These are phyloP conservation scores for Tetrapisispora pingtungensis DNA, from an alignment of 805 yeast species.

Conservation along the genomic window DNA sequence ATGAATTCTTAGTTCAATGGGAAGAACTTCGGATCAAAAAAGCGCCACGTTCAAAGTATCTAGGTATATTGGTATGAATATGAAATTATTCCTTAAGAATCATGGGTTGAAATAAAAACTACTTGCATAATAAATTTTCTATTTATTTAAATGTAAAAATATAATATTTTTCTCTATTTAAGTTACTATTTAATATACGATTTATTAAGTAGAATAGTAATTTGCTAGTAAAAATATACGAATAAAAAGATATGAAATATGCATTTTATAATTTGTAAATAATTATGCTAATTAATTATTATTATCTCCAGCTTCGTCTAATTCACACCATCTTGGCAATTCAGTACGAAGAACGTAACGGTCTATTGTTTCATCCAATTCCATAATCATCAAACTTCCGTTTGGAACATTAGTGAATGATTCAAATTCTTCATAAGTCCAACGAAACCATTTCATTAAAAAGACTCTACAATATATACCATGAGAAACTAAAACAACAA, in stretches of 20 bases:
- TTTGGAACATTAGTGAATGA: constrained; percentile 73
- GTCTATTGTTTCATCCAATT: constrained; percentile 38
- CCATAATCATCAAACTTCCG: constrained; percentile 76
- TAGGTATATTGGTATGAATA: constrained; percentile 61
- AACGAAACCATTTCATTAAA: constrained; percentile 87
- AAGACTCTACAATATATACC: constrained; percentile 93
- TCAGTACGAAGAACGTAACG: constrained; percentile 51
- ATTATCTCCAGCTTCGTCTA: background rate
- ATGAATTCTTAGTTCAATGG: constrained; percentile 90
- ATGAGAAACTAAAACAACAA: constrained; percentile 78
- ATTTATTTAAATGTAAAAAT: too few relatives aligned
- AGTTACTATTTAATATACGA: too few relatives aligned
- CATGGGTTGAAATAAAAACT: too few relatives aligned
- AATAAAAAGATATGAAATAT: too few relatives aligned
- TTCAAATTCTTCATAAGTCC: constrained; percentile 88
- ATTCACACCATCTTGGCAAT: constrained; percentile 32
- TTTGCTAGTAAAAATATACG: too few relatives aligned
- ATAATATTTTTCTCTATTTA: too few relatives aligned
- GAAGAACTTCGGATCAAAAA: constrained; percentile 37
- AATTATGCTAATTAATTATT: too few relatives aligned
- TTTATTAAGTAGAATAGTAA: too few relatives aligned
- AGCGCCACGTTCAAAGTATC: constrained; percentile 57
- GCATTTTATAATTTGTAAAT: too few relatives aligned
- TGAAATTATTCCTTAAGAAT: too few relatives aligned
- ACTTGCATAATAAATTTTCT: too few relatives aligned